Evolutionary conservation across 306 rosid species (phyloP).

Genomic region (Sicyos edulis): DNA sequence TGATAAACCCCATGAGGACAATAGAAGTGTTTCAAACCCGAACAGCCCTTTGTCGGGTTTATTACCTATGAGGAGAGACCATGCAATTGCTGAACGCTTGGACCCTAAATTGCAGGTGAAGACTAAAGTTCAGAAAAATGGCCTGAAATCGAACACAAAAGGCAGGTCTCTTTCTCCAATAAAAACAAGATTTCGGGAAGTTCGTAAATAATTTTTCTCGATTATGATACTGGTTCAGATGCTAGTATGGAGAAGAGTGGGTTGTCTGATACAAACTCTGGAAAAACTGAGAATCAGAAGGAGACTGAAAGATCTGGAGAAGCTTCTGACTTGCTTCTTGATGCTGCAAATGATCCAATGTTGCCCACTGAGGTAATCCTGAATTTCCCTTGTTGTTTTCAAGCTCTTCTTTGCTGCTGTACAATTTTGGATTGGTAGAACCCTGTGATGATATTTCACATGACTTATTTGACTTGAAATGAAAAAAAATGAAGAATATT

Average conservation of each 20-base stretch:
- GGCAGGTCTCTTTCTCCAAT: slow-evolving; percentile 38
- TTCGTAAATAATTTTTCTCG: slow-evolving; percentile 14
- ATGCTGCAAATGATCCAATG: slow-evolving; percentile 50
- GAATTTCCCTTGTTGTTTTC: background rate
- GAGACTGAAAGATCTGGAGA: slow-evolving; percentile 29
- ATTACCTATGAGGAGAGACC: slow-evolving; percentile 37
- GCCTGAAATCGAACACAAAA: slow-evolving; percentile 46
- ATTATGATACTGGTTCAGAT: slow-evolving; percentile 39
- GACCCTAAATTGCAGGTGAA: slow-evolving; percentile 50
- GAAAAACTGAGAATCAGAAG: slow-evolving; percentile 41
- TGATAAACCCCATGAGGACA: slow-evolving; percentile 57
- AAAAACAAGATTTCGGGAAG: slow-evolving; percentile 20
- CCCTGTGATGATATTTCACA: background rate
- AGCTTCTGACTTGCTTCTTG: slow-evolving; percentile 43
- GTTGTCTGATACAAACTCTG: slow-evolving; percentile 38
- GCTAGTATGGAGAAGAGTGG: slow-evolving; percentile 35
- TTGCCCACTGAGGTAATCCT: slow-evolving; percentile 80
- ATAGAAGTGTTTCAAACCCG: slow-evolving; percentile 39
- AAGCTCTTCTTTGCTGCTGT: background rate
- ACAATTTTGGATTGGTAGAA: background rate
- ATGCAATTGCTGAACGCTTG: slow-evolving; percentile 36
- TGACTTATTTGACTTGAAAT: background rate
- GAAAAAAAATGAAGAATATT: background rate
- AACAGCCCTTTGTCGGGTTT: slow-evolving; percentile 38
- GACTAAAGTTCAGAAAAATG: slow-evolving; percentile 45